These are phyloP conservation scores for Apostasia shenzhenica DNA, from an alignment of 106 monocot species.

Conservation along the genomic window DNA sequence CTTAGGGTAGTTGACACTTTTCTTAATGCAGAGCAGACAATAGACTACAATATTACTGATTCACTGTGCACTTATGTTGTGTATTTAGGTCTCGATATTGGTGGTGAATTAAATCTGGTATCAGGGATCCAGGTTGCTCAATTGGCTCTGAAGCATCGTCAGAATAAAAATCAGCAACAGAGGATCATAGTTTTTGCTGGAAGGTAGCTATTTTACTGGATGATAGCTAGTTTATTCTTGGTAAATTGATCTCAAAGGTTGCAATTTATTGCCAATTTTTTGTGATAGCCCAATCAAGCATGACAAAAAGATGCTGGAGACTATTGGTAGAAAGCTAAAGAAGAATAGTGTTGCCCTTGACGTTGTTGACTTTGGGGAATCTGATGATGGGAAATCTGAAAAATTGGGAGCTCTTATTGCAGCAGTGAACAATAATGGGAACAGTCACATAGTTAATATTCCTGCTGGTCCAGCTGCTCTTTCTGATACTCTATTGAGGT, in stretches of 20 bases:
- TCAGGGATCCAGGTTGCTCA: constrained; percentile 95
- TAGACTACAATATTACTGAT: not conserved
- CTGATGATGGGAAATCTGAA: constrained; percentile 79
- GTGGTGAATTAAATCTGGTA: constrained; percentile 81
- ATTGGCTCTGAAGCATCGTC: constrained; percentile 95
- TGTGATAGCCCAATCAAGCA: constrained; percentile 63
- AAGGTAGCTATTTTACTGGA: constrained; percentile 42
- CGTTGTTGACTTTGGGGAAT: constrained; percentile 91
- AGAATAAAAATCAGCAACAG: constrained; percentile 95
- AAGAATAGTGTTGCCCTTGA: constrained; percentile 96
- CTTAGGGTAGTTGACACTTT: too few species aligned
- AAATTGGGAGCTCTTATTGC: constrained; percentile 80
- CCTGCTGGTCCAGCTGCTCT: constrained; percentile 74
- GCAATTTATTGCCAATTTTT: constrained; percentile 6
- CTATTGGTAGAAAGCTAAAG: constrained; percentile 86
- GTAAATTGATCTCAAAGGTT: constrained; percentile 1
- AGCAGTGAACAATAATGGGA: constrained; percentile 83
- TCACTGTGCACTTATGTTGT: constrained; percentile 1
- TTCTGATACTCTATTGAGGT: constrained; percentile 93
- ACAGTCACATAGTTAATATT: constrained; percentile 91
- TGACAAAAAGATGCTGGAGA: constrained; percentile 78
- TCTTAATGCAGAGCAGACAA: too few species aligned
- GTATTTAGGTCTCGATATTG: constrained; percentile 60
- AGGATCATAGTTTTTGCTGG: constrained; percentile 95
- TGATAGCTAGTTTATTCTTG: not conserved